Percentiles rank a stretch among this genome's conserved stretches.
phyloP scores from a whole-genome alignment of 352 stramenopile genomes.

The Pythium grandisporangium region DNA sequence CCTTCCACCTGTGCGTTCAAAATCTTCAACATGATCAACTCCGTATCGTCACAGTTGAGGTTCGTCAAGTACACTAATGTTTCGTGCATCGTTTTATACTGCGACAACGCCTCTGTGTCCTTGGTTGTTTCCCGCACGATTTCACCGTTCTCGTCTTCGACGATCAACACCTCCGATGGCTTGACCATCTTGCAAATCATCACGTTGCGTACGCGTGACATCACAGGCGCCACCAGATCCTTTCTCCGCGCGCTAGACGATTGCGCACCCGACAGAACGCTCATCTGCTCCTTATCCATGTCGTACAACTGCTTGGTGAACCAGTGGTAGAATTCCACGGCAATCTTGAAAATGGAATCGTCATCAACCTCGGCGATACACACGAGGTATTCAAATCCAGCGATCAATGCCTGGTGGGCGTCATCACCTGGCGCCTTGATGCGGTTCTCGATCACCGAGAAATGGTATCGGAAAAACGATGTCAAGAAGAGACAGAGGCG shows the following conservation, averaged over 20 bases:
- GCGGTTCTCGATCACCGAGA: slow-evolving; percentile 92
- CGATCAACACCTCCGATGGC: slow-evolving; percentile 99
- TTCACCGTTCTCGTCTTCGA: slow-evolving; percentile 99
- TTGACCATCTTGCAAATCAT: slow-evolving; percentile 99
- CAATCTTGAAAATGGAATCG: slow-evolving; percentile 98
- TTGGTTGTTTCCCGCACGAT: slow-evolving; percentile 97
- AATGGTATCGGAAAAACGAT: slow-evolving; percentile 92
- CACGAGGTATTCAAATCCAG: slow-evolving; percentile 91
- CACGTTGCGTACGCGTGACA: slow-evolving; percentile 94
- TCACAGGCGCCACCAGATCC: slow-evolving; percentile 73
- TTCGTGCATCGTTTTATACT: slow-evolving; percentile 99
- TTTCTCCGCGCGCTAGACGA: slow-evolving; percentile 42
- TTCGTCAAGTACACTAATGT: slow-evolving; percentile 99
- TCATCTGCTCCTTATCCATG: slow-evolving; percentile 73
- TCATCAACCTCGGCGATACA: slow-evolving; percentile 89
- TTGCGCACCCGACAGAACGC: slow-evolving; percentile 46
- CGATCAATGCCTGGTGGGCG: slow-evolving; percentile 86
- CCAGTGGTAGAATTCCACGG: slow-evolving; percentile 97
- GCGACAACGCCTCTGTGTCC: slow-evolving; percentile 98
- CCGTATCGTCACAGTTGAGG: slow-evolving; percentile 98
- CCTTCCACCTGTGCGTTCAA: slow-evolving; percentile 89
- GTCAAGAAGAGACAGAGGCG: slow-evolving; percentile 97
- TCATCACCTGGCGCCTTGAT: slow-evolving; percentile 73
- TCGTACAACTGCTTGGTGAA: slow-evolving; percentile 96
- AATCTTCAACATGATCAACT: slow-evolving; percentile 99